Base-by-base conservation (phyloP, 139 green algal genomes). In the Nannochloris sp. region DNA sequence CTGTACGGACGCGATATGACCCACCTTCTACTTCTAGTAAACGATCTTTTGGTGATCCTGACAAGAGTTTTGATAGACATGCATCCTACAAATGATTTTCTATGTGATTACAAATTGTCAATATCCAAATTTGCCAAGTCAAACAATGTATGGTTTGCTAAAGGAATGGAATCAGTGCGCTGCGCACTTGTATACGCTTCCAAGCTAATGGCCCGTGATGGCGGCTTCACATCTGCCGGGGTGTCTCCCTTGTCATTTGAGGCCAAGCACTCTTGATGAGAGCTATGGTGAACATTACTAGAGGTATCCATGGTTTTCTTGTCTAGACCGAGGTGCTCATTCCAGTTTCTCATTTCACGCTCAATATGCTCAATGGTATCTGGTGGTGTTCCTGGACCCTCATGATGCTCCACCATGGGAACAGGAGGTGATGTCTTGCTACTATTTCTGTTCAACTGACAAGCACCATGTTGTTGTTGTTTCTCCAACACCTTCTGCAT, bases 71-170 rank as follows among this genome's bases (percentile, higher is more conserved):
- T 40, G 34, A 40, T 40, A 9, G 34, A 14, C 34, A 40, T 9
- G 7, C 34, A 40, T 40, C 34, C 8, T 40, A 40, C 8, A 12
- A 40, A 40, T 40, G 34, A 40, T 7, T 12, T 40, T 9, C 7
- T 40, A 40, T 40, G 8, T 34, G 29, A 9, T 58, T 58, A 58
- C 50, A 58, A 58, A 15, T 6, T 58, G 19, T 29, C 19, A 58
- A 58, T 37, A 23, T 58, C 50, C 8, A 58, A 34, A 58, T 58
- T 58, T 58, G 50, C 50, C 15, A 58, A 34, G 12, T 58, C 50
- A 58, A 58, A 58, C 23, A 58, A 58, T 15, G 50, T 58, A 31
- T 34, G 23, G 23, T 23, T 15, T 58, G 12, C 19, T 29, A 19
- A 34, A 15, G 5, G 23, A n/a, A 21, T 23, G 19, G 12, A 58